Evolutionary conservation across 1,284 basidiomycete genomes (phyloP).

Genomic region (Marasmius fiardii): DNA sequence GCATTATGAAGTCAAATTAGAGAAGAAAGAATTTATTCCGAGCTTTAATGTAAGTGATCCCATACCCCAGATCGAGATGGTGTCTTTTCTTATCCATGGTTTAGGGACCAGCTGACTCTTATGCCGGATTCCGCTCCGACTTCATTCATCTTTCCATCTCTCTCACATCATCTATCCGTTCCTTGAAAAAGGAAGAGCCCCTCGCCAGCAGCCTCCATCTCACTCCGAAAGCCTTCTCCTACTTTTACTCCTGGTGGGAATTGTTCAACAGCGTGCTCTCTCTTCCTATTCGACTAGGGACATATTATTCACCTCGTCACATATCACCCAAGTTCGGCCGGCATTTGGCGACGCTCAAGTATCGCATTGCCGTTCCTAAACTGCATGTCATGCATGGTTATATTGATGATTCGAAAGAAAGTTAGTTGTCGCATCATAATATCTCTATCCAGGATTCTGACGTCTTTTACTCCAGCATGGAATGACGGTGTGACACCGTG

Average conservation of each 20-base stretch:
- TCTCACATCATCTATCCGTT: conserved; percentile 59
- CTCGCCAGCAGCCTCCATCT: conserved; percentile 79
- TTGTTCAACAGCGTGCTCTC: conserved; percentile 82
- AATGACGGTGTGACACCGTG: conserved; percentile 74
- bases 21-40: conserved; percentile 43
- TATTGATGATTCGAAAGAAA: conserved; percentile 70
- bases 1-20: conserved; percentile 79
- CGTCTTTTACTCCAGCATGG: conserved; percentile 53
- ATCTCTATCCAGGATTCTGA: conserved; percentile 9
- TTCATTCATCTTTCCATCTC: conserved; percentile 94
- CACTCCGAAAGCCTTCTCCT: conserved; percentile 82
- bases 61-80: neutral
- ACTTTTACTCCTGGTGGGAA: conserved; percentile 92
- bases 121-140: conserved; percentile 87
- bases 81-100: neutral
- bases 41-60: conserved; percentile 46
- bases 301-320: conserved; percentile 71
- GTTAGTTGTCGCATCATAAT: conserved; percentile 25
- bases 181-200: conserved; percentile 22
- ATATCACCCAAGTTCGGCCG: conserved; percentile 88
- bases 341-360: conserved; percentile 92
- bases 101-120: conserved; percentile 72
- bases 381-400: conserved; percentile 90
- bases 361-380: conserved; percentile 76
- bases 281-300: conserved; percentile 86